Percentiles rank a stretch among this genome's conserved stretches.
Conservation (phyloP, 2,329 filamentous ascomycete species). For the Aspergillus oerlinghausenensis region DNA sequence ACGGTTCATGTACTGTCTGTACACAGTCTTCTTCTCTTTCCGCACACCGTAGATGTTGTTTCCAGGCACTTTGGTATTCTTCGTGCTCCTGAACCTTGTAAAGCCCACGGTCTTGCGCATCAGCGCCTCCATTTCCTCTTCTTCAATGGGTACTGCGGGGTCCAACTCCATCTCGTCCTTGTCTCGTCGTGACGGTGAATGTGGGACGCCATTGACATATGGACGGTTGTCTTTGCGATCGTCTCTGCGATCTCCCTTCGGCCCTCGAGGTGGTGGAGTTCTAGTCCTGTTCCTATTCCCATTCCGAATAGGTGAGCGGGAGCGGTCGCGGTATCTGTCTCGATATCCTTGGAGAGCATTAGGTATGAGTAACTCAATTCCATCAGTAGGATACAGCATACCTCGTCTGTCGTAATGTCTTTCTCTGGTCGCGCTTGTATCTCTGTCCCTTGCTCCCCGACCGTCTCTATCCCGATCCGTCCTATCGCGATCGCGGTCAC, state of each 20-base stretch:
- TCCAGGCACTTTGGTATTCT: constrained; percentile 80
- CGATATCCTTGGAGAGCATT: constrained; percentile 20
- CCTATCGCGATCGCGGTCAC: constrained; percentile 29
- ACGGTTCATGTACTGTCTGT: constrained; percentile 85
- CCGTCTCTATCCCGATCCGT: constrained; percentile 33
- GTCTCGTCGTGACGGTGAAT: constrained; percentile 18
- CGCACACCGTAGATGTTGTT: constrained; percentile 78
- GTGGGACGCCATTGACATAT: constrained; percentile 21
- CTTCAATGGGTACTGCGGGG: constrained; percentile 47
- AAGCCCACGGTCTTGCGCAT: constrained; percentile 93
- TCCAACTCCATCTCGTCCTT: constrained; percentile 35
- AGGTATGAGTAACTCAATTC: neutral
- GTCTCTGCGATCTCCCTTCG: constrained; percentile 28
- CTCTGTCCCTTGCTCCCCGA: constrained; percentile 36
- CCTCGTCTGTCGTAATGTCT: constrained; percentile 38
- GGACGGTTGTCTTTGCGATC: constrained; percentile 26
- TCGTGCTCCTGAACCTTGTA: constrained; percentile 76
- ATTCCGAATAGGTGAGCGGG: constrained; percentile 34
- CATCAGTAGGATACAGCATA: constrained; percentile 15
- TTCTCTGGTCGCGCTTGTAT: constrained; percentile 36
- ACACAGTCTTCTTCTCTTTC: constrained; percentile 92
- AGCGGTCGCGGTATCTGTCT: constrained; percentile 34
- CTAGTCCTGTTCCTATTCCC: constrained; percentile 31
- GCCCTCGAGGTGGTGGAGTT: constrained; percentile 34
- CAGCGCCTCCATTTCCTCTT: constrained; percentile 64